Evolutionary conservation across 2,329 filamentous ascomycete species (phyloP).

Genomic region (Cercospora sp.): DNA sequence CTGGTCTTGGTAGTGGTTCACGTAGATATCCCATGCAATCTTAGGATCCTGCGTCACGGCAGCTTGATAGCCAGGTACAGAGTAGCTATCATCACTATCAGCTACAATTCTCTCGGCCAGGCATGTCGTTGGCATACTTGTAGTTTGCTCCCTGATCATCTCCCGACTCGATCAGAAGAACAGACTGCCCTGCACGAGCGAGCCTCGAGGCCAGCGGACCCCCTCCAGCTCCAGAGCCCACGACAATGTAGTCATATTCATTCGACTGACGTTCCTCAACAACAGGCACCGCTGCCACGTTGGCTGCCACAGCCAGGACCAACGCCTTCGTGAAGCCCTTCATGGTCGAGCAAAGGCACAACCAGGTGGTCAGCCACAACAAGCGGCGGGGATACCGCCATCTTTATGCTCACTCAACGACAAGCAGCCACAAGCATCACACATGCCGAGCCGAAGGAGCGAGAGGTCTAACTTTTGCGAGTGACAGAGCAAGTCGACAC

Average conservation of each 20-base stretch:
- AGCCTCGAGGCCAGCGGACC: constrained; percentile 60
- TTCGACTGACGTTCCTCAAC: constrained; percentile 14
- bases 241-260: constrained; percentile 54
- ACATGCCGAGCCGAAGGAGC: not conserved
- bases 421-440: not conserved
- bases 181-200: constrained; percentile 58
- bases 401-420: not conserved
- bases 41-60: constrained; percentile 14
- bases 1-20: constrained; percentile 59
- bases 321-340: constrained; percentile 1
- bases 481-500: not conserved
- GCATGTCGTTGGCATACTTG: constrained; percentile 35
- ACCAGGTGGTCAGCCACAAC: not conserved
- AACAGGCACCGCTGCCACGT: constrained; percentile 15
- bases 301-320: constrained; percentile 10
- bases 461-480: not conserved
- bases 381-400: not conserved
- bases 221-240: constrained; percentile 62
- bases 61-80: constrained; percentile 53
- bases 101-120: not conserved
- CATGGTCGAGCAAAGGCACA: not conserved
- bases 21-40: constrained; percentile 44
- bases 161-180: constrained; percentile 62
- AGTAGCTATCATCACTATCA: constrained; percentile 39
- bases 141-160: constrained; percentile 56